These are phyloP conservation scores for Exophiala viscosa DNA, from an alignment of 2,329 filamentous ascomycete genomes.

Conservation along the genomic window DNA sequence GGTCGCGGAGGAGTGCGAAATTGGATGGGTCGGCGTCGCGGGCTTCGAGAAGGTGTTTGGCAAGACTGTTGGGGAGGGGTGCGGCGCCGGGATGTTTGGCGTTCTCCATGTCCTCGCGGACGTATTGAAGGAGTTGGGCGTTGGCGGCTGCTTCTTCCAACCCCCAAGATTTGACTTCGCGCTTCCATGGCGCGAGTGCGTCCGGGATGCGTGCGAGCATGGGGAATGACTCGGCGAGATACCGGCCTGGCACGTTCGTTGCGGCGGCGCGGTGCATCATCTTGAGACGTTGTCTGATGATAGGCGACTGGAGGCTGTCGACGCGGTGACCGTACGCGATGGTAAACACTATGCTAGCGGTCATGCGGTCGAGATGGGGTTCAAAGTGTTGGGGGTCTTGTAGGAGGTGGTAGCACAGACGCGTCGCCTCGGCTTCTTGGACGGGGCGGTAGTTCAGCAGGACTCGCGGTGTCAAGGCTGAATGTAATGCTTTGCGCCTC, in stretches of 20 bases:
- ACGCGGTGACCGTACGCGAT: slow-evolving; percentile 37
- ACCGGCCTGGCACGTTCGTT: slow-evolving; percentile 37
- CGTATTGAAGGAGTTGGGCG: slow-evolving; percentile 35
- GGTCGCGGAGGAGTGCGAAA: slow-evolving; percentile 40
- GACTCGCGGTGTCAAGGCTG: slow-evolving; percentile 43
- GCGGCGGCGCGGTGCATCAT: slow-evolving; percentile 37
- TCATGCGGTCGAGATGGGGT: slow-evolving; percentile 37
- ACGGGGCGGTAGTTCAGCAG: slow-evolving; percentile 34
- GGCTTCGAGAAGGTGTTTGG: slow-evolving; percentile 42
- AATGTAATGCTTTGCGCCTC: slow-evolving; percentile 36
- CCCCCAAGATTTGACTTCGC: slow-evolving; percentile 30
- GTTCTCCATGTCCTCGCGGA: slow-evolving; percentile 35
- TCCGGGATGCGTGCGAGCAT: slow-evolving; percentile 31
- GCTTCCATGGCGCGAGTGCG: slow-evolving; percentile 33
- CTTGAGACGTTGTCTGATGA: slow-evolving; percentile 33
- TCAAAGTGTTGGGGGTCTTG: slow-evolving; percentile 34
- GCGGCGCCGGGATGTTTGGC: slow-evolving; percentile 26
- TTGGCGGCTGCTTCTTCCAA: slow-evolving; percentile 31
- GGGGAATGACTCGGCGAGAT: slow-evolving; percentile 36
- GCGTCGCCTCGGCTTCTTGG: slow-evolving; percentile 32
- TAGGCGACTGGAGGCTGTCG: slow-evolving; percentile 34
- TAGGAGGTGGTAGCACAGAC: slow-evolving; percentile 33
- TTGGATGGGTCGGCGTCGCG: slow-evolving; percentile 31
- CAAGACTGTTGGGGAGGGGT: slow-evolving; percentile 41
- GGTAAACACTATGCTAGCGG: slow-evolving; percentile 38